Conservation (phyloP, 768 basidiomycete species). For the Rhizopogon salebrosus region DNA sequence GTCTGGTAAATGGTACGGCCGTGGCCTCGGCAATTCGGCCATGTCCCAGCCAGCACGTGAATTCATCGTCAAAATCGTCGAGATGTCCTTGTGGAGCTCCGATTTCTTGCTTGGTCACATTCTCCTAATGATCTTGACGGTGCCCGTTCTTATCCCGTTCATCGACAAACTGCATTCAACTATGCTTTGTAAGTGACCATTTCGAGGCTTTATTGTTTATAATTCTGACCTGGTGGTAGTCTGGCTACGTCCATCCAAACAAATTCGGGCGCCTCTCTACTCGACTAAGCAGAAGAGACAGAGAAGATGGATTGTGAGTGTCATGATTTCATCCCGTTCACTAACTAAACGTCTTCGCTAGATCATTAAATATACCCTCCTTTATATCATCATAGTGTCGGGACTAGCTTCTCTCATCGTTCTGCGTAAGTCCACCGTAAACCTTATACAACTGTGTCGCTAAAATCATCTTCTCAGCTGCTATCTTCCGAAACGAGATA, state of each 20-base stretch:
- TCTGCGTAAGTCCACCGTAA: constrained; percentile 54
- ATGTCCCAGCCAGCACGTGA: constrained; percentile 96
- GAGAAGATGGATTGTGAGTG: constrained; percentile 80
- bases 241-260: constrained; percentile 94
- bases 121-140: constrained; percentile 81
- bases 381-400: constrained; percentile 75
- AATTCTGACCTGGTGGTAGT: constrained; percentile 38
- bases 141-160: constrained; percentile 81
- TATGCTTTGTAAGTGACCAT: constrained; percentile 69
- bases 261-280: constrained; percentile 90
- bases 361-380: constrained; percentile 80
- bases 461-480: constrained; percentile 41
- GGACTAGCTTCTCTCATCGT: constrained; percentile 77
- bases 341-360: constrained; percentile 20
- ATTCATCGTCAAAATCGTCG: constrained; percentile 96
- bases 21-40: constrained; percentile 85
- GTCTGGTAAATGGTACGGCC: constrained; percentile 97
- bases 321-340: neutral
- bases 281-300: constrained; percentile 92
- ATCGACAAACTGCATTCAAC: constrained; percentile 88
- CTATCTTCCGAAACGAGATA: constrained; percentile 77
- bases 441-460: constrained; percentile 7
- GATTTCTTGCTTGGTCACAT: constrained; percentile 88
- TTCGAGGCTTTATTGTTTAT: constrained; percentile 3
- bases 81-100: constrained; percentile 94